Evolutionary conservation across 768 basidiomycete species (phyloP).

Genomic region (Lactarius tabidus): DNA sequence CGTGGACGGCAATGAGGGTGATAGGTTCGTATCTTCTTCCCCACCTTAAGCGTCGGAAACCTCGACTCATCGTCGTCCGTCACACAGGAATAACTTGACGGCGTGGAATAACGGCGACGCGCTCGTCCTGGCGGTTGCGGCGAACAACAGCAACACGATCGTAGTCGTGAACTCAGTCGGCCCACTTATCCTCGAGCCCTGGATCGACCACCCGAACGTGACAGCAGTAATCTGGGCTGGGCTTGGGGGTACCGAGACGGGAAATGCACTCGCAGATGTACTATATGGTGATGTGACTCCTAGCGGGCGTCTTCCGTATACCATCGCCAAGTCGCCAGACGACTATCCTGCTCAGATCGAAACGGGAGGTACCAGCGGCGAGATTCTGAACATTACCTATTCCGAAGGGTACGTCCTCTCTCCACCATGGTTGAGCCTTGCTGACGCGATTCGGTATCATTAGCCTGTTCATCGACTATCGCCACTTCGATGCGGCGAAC

Average conservation of each 20-base stretch:
- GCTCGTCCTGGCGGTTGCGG: conserved; percentile 54
- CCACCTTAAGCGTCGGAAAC: background rate
- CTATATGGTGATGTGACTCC: conserved; percentile 77
- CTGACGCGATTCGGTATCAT: background rate
- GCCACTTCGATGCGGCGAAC: conserved; percentile 48
- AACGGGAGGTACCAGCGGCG: conserved; percentile 28
- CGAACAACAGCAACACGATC: conserved; percentile 68
- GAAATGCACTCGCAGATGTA: conserved; percentile 68
- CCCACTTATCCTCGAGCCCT: conserved; percentile 60
- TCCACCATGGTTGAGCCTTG: background rate
- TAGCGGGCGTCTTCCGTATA: conserved; percentile 62
- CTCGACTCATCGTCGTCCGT: too few species aligned
- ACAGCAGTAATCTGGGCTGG: conserved; percentile 54
- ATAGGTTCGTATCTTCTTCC: conserved; percentile 42
- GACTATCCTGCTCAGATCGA: conserved; percentile 50
- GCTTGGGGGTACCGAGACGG: conserved; percentile 60
- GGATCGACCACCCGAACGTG: conserved; percentile 74
- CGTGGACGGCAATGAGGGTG: conserved; percentile 58
- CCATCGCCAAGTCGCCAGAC: conserved; percentile 55
- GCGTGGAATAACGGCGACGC: conserved; percentile 37
- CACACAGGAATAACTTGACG: conserved; percentile 34
- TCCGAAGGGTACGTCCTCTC: conserved; percentile 42
- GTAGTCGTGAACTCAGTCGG: conserved; percentile 81
- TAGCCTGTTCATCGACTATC: conserved; percentile 34
- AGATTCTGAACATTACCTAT: conserved; percentile 53